Base-by-base conservation (phyloP, 2,329 filamentous ascomycete genomes). In the Dothiorella sarmentorum region DNA sequence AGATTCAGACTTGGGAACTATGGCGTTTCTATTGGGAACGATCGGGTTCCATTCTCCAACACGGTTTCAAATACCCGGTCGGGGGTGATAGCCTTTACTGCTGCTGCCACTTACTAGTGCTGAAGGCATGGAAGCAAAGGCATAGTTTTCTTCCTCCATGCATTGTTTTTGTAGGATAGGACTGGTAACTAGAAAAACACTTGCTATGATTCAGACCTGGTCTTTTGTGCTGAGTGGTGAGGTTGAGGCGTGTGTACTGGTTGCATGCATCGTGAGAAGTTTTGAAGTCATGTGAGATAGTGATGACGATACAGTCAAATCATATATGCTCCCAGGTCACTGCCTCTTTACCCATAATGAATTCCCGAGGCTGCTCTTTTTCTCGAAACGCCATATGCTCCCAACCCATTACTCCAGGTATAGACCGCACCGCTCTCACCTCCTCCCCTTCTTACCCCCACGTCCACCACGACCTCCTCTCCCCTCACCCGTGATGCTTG, bases 401-500 rank as follows among this genome's bases (percentile, higher is more conserved):
- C 13, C 20, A 22, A 11, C 20, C 31, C n/a, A 49, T 22, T 7
- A 47, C 29, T 20, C 33, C 40, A 24, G 42, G 22, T 29, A 20
- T 26, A 15, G 17, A 29, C 43, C 11, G 35, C 26, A 29, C 22
- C 9, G 4, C 24, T 24, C 15, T 49, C 27, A 27, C 40, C 55
- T 53, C 43, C 26, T 58, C 31, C 55, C 43, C 40, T 24, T 47
- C 31, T 58, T 58, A n/a, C 35, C 35, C 7, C 33, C 33, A 9
- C 29, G 29, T 9, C 44, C 27, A 5, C 29, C 18, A 22, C 45
- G 26, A 29, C 35, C 59, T 40, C 42, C 55, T 20, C 52, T 43
- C 35, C 37, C 56, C 40, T 53, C 47, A 26, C 52, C 61, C 35
- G 58, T 66, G 62, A 94, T 90, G 58, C 82, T 82, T 64, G 76